A percentile compares a stretch with the other conserved stretches of the same genome.
phyloP scores from a whole-genome alignment of 2,329 filamentous ascomycete species.

The Claviceps arundinis region DNA sequence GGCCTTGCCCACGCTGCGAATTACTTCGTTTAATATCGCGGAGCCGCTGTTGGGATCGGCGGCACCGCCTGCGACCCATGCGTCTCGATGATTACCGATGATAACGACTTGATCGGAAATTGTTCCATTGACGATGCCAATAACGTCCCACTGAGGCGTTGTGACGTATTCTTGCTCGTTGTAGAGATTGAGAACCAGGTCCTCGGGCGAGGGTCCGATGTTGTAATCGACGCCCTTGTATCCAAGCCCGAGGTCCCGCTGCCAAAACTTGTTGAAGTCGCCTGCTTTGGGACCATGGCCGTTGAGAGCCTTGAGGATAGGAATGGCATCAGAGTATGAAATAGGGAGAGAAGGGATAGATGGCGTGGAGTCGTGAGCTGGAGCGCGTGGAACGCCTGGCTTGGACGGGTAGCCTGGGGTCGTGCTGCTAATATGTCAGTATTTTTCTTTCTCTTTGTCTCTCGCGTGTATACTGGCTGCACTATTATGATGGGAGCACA shows the following conservation, averaged over 20 bases:
- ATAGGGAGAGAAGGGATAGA: slow-evolving; percentile 85
- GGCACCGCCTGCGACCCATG: slow-evolving; percentile 78
- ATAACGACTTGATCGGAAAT: slow-evolving; percentile 76
- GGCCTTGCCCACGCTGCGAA: slow-evolving; percentile 61
- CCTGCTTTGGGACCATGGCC: slow-evolving; percentile 69
- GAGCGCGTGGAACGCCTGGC: slow-evolving; percentile 66
- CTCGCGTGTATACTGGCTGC: background rate
- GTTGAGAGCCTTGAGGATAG: slow-evolving; percentile 80
- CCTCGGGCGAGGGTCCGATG: slow-evolving; percentile 66
- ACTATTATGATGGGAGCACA: background rate
- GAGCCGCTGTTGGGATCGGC: slow-evolving; percentile 75
- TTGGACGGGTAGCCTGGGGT: slow-evolving; percentile 91
- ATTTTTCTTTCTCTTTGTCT: background rate
- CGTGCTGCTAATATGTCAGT: slow-evolving; percentile 32
- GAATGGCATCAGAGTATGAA: slow-evolving; percentile 75
- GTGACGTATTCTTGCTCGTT: slow-evolving; percentile 75
- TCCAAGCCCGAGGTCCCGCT: slow-evolving; percentile 53
- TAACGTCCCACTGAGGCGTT: slow-evolving; percentile 80
- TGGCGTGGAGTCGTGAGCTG: slow-evolving; percentile 58
- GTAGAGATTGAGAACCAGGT: slow-evolving; percentile 55
- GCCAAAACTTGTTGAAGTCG: slow-evolving; percentile 62
- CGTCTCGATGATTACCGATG: slow-evolving; percentile 84
- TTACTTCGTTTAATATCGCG: slow-evolving; percentile 64
- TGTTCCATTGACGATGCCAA: slow-evolving; percentile 82
- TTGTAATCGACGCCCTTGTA: slow-evolving; percentile 77